A percentile compares a stretch with the other conserved stretches of the same genome.
These are phyloP conservation scores for Curvularia verruculosa DNA, from an alignment of 2,329 filamentous ascomycete species.

Conservation along the genomic window DNA sequence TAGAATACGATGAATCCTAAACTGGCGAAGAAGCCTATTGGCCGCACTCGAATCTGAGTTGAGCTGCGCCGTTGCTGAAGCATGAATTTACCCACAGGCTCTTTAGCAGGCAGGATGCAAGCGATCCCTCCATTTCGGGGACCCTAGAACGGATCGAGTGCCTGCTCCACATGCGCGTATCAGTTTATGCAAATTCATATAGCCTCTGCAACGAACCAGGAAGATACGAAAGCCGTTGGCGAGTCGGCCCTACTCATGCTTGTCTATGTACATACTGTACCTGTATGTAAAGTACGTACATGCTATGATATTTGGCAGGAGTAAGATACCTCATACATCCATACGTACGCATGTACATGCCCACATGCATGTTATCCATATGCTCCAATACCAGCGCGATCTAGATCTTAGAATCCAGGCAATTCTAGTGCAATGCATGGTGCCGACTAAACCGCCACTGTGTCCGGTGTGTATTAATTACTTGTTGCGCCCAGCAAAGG, in stretches of 20 bases:
- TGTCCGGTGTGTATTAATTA: not conserved
- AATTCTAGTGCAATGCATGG: not conserved
- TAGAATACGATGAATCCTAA: not conserved
- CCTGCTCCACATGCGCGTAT: not conserved
- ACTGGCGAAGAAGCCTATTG: not conserved
- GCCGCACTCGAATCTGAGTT: not conserved
- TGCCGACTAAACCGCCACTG: not conserved
- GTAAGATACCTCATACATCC: too few species aligned
- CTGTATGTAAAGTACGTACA: too few species aligned
- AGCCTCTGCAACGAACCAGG: not conserved
- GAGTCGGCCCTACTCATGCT: not conserved
- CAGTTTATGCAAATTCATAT: not conserved
- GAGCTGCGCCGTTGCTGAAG: not conserved
- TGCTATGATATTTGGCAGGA: too few species aligned
- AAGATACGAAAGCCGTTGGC: not conserved
- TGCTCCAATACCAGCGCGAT: not conserved
- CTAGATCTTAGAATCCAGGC: not conserved
- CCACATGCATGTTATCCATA: not conserved
- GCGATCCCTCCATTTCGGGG: constrained; percentile 7
- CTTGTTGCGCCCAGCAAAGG: not conserved
- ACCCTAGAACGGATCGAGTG: not conserved
- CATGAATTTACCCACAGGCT: constrained; percentile 19
- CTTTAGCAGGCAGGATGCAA: constrained; percentile 3
- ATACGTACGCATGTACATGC: too few species aligned
- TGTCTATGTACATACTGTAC: too few species aligned